These are phyloP conservation scores for Calonectria naviculata DNA, from an alignment of 2,329 filamentous ascomycete species.

Conservation along the genomic window DNA sequence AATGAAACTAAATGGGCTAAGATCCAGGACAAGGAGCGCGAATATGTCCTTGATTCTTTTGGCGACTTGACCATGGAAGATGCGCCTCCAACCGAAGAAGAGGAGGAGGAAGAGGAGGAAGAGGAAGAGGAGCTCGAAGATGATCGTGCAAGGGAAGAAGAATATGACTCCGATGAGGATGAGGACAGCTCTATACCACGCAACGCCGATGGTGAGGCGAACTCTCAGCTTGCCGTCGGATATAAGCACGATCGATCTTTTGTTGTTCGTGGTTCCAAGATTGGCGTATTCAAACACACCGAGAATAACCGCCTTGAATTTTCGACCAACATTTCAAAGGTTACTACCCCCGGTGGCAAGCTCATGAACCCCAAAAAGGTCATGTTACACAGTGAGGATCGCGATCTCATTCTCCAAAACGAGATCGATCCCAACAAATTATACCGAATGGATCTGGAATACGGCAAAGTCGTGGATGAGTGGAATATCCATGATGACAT, in stretches of 20 bases:
- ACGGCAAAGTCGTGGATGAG: constrained; percentile 97
- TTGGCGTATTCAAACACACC: constrained; percentile 98
- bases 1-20: constrained; percentile 96
- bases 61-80: constrained; percentile 95
- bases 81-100: constrained; percentile 56
- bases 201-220: constrained; percentile 80
- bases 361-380: constrained; percentile 96
- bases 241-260: constrained; percentile 98
- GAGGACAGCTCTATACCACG: constrained; percentile 80
- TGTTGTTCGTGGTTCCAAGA: constrained; percentile 96
- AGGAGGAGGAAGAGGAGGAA: constrained; percentile 65
- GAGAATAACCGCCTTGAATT: constrained; percentile 93
- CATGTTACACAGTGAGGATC: constrained; percentile 93
- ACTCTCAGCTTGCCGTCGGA: constrained; percentile 93
- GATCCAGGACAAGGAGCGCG: constrained; percentile 89
- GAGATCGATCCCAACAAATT: constrained; percentile 86
- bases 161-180: constrained; percentile 77
- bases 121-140: constrained; percentile 69
- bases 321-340: constrained; percentile 96
- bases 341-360: constrained; percentile 87
- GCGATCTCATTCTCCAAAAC: constrained; percentile 90
- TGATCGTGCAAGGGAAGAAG: constrained; percentile 76
- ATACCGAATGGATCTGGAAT: constrained; percentile 97
- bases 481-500: constrained; percentile 99
- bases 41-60: constrained; percentile 96